Base-by-base conservation (phyloP, 805 yeast species). In the Metschnikowia drakensbergensis region DNA sequence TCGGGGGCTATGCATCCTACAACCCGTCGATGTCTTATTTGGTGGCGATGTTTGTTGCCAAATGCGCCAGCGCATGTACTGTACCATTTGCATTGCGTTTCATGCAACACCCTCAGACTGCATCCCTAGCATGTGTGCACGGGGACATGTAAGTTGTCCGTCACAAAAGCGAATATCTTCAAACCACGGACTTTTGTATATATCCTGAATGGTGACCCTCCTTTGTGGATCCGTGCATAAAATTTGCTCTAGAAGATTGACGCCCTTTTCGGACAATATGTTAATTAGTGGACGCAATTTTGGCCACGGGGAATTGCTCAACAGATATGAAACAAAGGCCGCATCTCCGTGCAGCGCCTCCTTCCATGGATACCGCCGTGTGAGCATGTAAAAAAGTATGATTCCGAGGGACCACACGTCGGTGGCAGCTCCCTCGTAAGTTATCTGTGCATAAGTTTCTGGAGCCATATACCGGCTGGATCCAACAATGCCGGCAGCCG, bases 351-450 rank as follows among this genome's bases (percentile, higher is more conserved):
- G 53, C 27, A 58, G 58, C 0, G 84, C 81, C 13, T 61, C 51
- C 42, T 62, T 66, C 85, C 85, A 81, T 3, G 82, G 81, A 36
- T 68, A 71, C n/a, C 51, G 53, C 9, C 55, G 47, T 25, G 58
- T 54, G 10, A 61, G 9, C 25, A 76, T 41, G 46, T 62, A 70
- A 46, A 63, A 65, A 13, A 75, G 54, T 1, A 78, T 60, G 3
- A 77, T 65, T 2, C 80, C 83, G 17, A 77, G 51, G 0, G 81
- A 70, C 84, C 84, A 79, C 8, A 76, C 56, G 52, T 79, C 83
- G 8, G 69, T 65, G 23, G 60, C 58, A 40, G 55, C 61, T 0
- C 80, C 76, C 46, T 72, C 66, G 53, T 79, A 79, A 7, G 53
- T 53, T 6, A 77, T 55, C 10, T 39, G 40, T 6, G 58, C 47